Conservation (phyloP, 1,284 basidiomycete genomes). For the Vanrija sp. region DNA sequence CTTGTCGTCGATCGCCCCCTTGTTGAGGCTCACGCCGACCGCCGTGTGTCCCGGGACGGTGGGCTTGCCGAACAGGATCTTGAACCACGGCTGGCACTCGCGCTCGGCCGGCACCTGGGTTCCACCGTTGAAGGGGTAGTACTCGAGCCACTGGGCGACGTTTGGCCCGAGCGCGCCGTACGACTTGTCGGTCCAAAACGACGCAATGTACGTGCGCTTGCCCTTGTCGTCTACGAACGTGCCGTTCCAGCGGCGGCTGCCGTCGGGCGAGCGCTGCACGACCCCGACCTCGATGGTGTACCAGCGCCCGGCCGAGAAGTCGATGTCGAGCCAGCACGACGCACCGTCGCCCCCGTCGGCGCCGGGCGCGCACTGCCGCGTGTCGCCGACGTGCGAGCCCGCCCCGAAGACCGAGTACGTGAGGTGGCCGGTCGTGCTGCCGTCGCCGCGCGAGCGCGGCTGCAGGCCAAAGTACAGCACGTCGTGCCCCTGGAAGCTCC, state of each 20-base stretch:
- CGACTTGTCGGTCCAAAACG: slow-evolving; percentile 3
- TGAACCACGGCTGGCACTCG: slow-evolving; percentile 3
- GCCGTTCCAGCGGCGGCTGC: slow-evolving; percentile 8
- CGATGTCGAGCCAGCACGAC: slow-evolving; percentile 1
- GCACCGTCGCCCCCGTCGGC: slow-evolving; percentile 3
- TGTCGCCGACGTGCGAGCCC: background rate
- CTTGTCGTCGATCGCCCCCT: slow-evolving; percentile 1
- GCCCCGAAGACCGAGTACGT: slow-evolving; percentile 4
- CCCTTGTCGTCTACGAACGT: slow-evolving; percentile 2
- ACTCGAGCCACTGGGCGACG: slow-evolving; percentile 10
- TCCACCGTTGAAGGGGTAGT: slow-evolving; percentile 1
- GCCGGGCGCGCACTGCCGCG: background rate
- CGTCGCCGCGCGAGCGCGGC: background rate
- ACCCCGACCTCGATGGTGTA: slow-evolving; percentile 4
- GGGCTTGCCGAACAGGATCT: background rate
- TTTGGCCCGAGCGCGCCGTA: background rate
- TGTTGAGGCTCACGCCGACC: too few species aligned
- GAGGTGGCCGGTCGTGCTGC: background rate
- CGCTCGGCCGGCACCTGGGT: background rate
- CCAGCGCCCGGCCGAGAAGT: slow-evolving; percentile 3
- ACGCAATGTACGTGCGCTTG: slow-evolving; percentile 1
- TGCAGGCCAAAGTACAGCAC: slow-evolving; percentile 10
- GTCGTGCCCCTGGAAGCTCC: slow-evolving; percentile 2
- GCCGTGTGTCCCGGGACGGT: background rate
- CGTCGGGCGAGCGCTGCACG: background rate